Conservation (phyloP, 495 filamentous ascomycete species). For the Lineolata rhizophorae region DNA sequence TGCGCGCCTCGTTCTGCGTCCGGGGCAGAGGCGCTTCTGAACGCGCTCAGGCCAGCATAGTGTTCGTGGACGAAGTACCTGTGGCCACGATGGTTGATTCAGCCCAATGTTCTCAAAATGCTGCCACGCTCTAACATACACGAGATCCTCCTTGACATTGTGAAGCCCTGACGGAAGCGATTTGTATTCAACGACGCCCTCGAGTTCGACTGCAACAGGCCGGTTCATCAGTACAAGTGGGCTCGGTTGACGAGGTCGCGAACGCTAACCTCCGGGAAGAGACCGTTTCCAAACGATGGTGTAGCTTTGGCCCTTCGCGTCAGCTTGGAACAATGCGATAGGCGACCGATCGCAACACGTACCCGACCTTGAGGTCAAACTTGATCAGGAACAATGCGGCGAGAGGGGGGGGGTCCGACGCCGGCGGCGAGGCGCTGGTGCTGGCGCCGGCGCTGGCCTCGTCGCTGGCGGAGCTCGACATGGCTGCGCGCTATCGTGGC, state of each 20-base stretch:
- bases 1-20: constrained; percentile 64
- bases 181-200: constrained; percentile 86
- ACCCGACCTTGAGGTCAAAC: constrained; percentile 22
- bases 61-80: constrained; percentile 73
- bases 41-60: constrained; percentile 82
- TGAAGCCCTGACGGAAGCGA: constrained; percentile 82
- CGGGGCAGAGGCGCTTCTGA: constrained; percentile 61
- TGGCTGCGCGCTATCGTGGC: background rate
- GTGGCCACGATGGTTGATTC: too few relatives aligned
- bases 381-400: constrained; percentile 16
- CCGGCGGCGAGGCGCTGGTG: background rate
- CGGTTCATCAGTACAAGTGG: constrained; percentile 5
- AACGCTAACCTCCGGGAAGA: constrained; percentile 30
- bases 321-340: background rate
- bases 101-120: too few relatives aligned
- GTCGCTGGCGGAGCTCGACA: background rate
- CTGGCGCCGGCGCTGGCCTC: background rate
- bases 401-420: constrained; percentile 9
- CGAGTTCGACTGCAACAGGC: constrained; percentile 43
- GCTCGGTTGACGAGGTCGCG: constrained; percentile 1
- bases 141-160: constrained; percentile 66
- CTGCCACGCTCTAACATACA: too few relatives aligned
- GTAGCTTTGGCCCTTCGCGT: constrained; percentile 24
- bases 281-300: constrained; percentile 73
- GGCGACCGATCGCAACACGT: constrained; percentile 4